Evolutionary conservation across 805 yeast species (phyloP).

Genomic region (Hanseniaspora pseudoguilliermondii): DNA sequence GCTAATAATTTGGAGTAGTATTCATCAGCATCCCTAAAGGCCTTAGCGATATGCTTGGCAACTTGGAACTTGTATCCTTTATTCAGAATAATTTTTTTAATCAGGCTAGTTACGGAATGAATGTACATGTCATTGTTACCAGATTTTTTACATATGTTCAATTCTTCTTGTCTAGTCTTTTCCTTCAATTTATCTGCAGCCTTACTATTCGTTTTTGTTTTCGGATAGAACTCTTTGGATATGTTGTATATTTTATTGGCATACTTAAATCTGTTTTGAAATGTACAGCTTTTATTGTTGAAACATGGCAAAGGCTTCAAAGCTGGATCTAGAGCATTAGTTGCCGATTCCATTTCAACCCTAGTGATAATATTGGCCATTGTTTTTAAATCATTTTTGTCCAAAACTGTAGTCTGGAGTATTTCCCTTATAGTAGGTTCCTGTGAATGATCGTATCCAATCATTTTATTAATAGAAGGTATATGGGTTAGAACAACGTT

Average conservation of each 20-base stretch:
- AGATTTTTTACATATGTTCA: conserved; percentile 16
- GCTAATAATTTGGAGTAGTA: background rate
- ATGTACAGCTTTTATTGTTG: conserved; percentile 18
- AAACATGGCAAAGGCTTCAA: conserved; percentile 7
- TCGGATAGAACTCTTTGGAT: conserved; percentile 17
- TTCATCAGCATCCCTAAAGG: background rate
- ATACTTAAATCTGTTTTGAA: conserved; percentile 25
- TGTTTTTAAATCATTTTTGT: background rate
- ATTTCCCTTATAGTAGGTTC: background rate
- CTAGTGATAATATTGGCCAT: background rate
- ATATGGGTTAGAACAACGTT: background rate
- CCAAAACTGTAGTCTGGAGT: background rate
- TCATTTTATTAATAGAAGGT: background rate
- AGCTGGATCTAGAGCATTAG: background rate
- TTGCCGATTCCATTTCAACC: background rate
- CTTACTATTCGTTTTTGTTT: conserved; percentile 4
- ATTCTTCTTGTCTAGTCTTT: conserved; percentile 4
- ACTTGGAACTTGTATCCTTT: conserved; percentile 18
- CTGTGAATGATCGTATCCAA: background rate
- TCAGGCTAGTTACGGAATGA: conserved; percentile 24
- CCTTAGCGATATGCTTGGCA: background rate
- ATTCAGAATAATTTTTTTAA: conserved; percentile 22
- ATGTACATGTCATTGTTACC: conserved; percentile 20
- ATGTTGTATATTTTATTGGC: conserved; percentile 21
- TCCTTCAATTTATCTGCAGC: conserved; percentile 5